Evolutionary conservation across 164 flowering plant species (phyloP), one percentile per base, ranked within the genome.

Genomic region (Vitis rupestris): DNA sequence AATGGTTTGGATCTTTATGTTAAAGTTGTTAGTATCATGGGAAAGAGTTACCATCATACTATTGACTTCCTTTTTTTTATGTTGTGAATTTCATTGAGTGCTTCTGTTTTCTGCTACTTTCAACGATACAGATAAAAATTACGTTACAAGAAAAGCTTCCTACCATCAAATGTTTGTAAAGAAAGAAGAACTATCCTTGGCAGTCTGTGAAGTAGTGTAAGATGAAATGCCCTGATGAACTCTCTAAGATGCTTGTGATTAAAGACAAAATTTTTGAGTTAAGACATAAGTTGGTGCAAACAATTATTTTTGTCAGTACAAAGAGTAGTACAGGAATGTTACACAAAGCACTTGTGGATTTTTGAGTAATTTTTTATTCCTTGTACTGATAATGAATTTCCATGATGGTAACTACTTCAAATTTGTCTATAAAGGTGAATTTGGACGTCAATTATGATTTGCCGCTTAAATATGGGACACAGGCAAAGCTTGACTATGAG

Each of bases 91-190:
- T 17, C 17, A 17, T 17, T 17, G 17, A 17, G 93, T 95, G 66
- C 93, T 95, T 56, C 79, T 95, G 30, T 95, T 95, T 72, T 95
- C 99, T 72, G 99, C 99, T 23, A 95, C 99, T 3, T 95, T 93
- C 69, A 82, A 86, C 74, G 98, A 95, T 0, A 75, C 69, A 23
- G 99, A 93, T 48, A 93, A 82, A 83, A 81, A 80, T 62, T 95
- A 93, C 75, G 97, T 87, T 0, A 60, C 91, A 23, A 90, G 70
- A 69, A 81, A 81, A 9, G 86, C 90, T 19, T 88, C 89, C 70
- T 80, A 85, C 76, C 93, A 95, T 70, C 90, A 91, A 58, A 73
- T 95, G 64, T 95, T 88, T 79, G 98, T 95, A 2, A 95, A 87
- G 83, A 93, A 90, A 76, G 98, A 95, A 84, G 98, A 93, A 2